Evolutionary conservation across 2,329 filamentous ascomycete genomes (phyloP).

Genomic region (Calonectria henricotiae): DNA sequence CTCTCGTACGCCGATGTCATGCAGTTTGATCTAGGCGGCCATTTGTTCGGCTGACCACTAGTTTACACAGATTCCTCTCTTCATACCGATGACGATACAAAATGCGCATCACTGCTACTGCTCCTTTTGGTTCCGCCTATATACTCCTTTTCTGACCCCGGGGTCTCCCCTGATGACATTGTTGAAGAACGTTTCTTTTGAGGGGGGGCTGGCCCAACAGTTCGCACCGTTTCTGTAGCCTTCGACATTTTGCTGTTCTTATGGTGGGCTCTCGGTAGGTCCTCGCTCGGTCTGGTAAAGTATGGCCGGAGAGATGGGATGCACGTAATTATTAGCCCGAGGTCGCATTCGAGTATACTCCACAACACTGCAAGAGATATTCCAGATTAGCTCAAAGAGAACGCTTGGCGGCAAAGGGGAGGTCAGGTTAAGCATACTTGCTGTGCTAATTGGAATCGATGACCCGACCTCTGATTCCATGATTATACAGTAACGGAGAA

Average conservation of each 20-base stretch:
- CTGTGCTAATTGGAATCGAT: constrained; percentile 20
- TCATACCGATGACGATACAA: not conserved
- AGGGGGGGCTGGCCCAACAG: not conserved
- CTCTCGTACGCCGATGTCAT: not conserved
- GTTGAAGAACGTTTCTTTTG: not conserved
- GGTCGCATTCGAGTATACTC: constrained; percentile 28
- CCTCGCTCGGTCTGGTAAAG: not conserved
- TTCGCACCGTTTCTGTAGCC: constrained; percentile 11
- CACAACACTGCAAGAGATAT: constrained; percentile 17
- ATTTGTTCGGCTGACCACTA: not conserved
- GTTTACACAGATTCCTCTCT: not conserved
- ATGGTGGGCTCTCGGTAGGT: not conserved
- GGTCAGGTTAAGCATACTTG: not conserved
- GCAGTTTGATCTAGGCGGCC: not conserved
- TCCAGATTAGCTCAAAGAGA: not conserved
- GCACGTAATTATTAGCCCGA: constrained; percentile 27
- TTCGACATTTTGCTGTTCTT: not conserved
- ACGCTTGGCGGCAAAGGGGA: not conserved
- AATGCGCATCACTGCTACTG: constrained; percentile 13
- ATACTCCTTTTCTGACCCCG: not conserved
- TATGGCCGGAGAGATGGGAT: constrained; percentile 26
- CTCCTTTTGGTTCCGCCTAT: constrained; percentile 6
- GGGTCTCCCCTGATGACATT: not conserved
- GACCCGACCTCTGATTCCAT: constrained; percentile 3
- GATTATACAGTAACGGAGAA: constrained; percentile 22